A percentile compares a stretch with the other conserved stretches of the same genome.
Evolutionary conservation across 2,329 filamentous ascomycete species (phyloP).

Genomic region (Trichoderma koningiopsis): DNA sequence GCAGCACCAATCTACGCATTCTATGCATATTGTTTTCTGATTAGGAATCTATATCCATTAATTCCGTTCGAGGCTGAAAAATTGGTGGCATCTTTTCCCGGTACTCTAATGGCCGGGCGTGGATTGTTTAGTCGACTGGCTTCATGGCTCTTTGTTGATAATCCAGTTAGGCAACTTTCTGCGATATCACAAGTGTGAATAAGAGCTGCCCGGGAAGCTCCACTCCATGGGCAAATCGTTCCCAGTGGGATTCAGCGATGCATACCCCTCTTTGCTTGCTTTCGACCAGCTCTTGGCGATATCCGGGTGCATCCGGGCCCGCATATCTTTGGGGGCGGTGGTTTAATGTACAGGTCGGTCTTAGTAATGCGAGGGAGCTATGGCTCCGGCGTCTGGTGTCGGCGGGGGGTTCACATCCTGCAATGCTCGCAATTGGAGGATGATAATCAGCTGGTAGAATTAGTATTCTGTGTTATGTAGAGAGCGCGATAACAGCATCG

Average conservation of each 20-base stretch:
- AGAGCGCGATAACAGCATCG: not conserved
- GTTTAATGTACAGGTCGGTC: not conserved
- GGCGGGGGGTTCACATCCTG: not conserved
- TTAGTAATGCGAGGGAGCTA: slow-evolving; percentile 2
- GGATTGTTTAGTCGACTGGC: not conserved
- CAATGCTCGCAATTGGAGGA: not conserved
- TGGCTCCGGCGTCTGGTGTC: not conserved
- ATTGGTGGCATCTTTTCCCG: not conserved
- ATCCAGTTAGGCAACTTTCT: slow-evolving; percentile 1
- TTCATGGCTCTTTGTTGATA: not conserved
- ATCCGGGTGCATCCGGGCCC: slow-evolving; percentile 2
- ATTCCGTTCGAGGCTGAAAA: not conserved
- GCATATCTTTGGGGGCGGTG: not conserved
- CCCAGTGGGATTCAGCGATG: not conserved
- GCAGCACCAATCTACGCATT: not conserved
- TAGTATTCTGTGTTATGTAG: not conserved
- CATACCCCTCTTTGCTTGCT: not conserved
- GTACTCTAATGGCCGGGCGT: not conserved
- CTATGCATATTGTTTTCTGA: not conserved
- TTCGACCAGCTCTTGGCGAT: not conserved
- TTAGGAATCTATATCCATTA: slow-evolving; percentile 1
- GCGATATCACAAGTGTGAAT: not conserved
- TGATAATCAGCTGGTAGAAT: not conserved
- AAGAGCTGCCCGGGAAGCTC: not conserved
- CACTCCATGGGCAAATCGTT: not conserved